phyloP scores from a whole-genome alignment of 2,329 filamentous ascomycete genomes.

The Talaromyces sp. region DNA sequence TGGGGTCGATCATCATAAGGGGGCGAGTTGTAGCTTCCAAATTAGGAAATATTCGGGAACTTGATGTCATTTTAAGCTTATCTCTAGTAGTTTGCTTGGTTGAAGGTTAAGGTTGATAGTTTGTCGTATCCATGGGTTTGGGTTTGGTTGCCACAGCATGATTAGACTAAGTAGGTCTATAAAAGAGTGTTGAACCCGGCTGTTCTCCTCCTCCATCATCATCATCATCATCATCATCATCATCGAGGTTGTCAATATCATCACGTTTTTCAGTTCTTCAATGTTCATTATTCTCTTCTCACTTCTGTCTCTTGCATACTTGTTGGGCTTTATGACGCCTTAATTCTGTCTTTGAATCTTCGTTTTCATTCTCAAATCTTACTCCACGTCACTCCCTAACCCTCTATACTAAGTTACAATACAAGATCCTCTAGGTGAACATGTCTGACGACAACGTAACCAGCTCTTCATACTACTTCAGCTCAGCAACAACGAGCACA shows the following conservation, averaged over 20 bases:
- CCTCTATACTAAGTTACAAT: neutral
- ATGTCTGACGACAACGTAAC: constrained; percentile 21
- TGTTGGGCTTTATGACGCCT: neutral
- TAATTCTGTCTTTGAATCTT: neutral
- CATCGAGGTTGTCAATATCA: neutral
- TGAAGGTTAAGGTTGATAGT: neutral
- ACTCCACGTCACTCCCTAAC: neutral
- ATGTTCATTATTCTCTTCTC: neutral
- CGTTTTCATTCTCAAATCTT: neutral
- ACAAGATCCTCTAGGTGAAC: neutral
- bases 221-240: neutral
- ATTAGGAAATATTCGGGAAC: neutral
- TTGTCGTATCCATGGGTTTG: neutral
- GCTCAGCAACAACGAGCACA: constrained; percentile 24
- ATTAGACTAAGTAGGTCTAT: constrained; percentile 2
- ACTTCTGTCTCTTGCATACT: neutral
- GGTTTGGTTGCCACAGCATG: neutral
- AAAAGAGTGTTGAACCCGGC: neutral
- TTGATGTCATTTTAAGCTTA: constrained; percentile 4
- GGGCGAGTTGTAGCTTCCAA: neutral
- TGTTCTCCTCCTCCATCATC: neutral
- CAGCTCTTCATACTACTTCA: constrained; percentile 32
- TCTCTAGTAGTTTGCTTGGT: neutral
- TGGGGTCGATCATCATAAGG: neutral
- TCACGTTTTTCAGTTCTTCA: neutral